Percentiles rank a stretch among this genome's conserved stretches.
These are phyloP conservation scores for Calonectria leucothoes DNA, from an alignment of 2,329 filamentous ascomycete genomes.

Conservation along the genomic window DNA sequence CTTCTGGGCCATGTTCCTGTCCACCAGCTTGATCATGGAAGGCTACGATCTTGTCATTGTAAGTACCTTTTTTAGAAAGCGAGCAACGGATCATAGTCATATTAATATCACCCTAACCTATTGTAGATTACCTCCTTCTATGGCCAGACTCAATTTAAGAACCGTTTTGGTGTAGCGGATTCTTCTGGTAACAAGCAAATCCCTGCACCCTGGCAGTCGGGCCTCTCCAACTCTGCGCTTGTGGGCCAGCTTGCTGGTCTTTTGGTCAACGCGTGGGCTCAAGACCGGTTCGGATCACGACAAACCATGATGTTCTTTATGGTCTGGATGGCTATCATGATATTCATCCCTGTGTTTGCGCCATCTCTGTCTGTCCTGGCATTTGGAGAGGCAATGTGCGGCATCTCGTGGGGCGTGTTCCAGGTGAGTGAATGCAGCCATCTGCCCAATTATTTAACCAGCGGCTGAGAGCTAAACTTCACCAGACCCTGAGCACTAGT, in stretches of 20 bases:
- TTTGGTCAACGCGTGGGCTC: slow-evolving; percentile 53
- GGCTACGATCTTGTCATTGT: slow-evolving; percentile 52
- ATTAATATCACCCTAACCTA: neutral
- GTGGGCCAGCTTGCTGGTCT: slow-evolving; percentile 59
- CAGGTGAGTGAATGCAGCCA: slow-evolving; percentile 16
- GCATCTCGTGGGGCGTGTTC: slow-evolving; percentile 51
- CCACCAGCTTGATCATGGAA: slow-evolving; percentile 42
- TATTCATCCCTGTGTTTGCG: slow-evolving; percentile 44
- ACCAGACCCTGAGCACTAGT: slow-evolving; percentile 51
- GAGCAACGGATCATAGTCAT: neutral
- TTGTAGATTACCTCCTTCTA: slow-evolving; percentile 26
- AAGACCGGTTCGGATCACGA: slow-evolving; percentile 50
- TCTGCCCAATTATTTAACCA: neutral
- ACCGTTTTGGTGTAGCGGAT: slow-evolving; percentile 25
- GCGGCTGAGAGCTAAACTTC: neutral
- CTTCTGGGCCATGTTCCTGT: slow-evolving; percentile 44
- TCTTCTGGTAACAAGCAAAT: slow-evolving; percentile 49
- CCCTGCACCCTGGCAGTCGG: slow-evolving; percentile 58
- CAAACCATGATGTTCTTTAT: slow-evolving; percentile 35
- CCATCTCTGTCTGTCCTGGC: slow-evolving; percentile 49
- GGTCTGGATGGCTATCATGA: slow-evolving; percentile 22
- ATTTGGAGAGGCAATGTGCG: slow-evolving; percentile 47
- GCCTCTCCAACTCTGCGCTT: slow-evolving; percentile 54
- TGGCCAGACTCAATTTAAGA: slow-evolving; percentile 27
- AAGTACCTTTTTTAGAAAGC: slow-evolving; percentile 20